Conservation (phyloP, 257 asterid genomes). For the Plantago ovata region DNA sequence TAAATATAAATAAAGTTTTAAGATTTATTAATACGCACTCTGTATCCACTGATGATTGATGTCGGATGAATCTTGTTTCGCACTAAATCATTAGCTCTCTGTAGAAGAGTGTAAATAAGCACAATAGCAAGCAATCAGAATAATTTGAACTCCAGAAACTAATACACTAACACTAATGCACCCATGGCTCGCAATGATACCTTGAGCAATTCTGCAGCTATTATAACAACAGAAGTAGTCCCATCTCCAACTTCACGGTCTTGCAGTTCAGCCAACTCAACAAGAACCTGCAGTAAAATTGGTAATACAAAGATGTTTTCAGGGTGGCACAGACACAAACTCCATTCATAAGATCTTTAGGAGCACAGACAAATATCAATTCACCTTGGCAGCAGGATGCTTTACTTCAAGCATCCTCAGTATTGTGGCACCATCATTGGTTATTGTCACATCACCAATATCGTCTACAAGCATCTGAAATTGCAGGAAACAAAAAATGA, state of each 20-base stretch:
- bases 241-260: slow-evolving; percentile 99
- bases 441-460: slow-evolving; percentile 95
- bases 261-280: slow-evolving; percentile 97
- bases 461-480: slow-evolving; percentile 98
- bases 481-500: slow-evolving; percentile 11
- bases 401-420: slow-evolving; percentile 95
- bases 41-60: slow-evolving; percentile 91
- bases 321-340: neutral
- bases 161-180: neutral
- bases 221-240: slow-evolving; percentile 90
- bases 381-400: slow-evolving; percentile 99
- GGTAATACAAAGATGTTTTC: neutral
- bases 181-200: slow-evolving; percentile 29
- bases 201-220: slow-evolving; percentile 98
- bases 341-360: neutral
- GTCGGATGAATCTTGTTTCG: slow-evolving; percentile 95
- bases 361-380: neutral
- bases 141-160: neutral
- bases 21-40: slow-evolving; percentile 39
- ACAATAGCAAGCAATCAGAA: slow-evolving; percentile 3
- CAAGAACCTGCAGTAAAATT: slow-evolving; percentile 62
- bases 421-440: slow-evolving; percentile 99
- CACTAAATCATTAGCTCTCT: slow-evolving; percentile 97
- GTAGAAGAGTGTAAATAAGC: slow-evolving; percentile 32
- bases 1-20: neutral